Evolutionary conservation across 768 basidiomycete species (phyloP), one percentile per base, ranked within the genome.

Genomic region (Naganishia onofrii): DNA sequence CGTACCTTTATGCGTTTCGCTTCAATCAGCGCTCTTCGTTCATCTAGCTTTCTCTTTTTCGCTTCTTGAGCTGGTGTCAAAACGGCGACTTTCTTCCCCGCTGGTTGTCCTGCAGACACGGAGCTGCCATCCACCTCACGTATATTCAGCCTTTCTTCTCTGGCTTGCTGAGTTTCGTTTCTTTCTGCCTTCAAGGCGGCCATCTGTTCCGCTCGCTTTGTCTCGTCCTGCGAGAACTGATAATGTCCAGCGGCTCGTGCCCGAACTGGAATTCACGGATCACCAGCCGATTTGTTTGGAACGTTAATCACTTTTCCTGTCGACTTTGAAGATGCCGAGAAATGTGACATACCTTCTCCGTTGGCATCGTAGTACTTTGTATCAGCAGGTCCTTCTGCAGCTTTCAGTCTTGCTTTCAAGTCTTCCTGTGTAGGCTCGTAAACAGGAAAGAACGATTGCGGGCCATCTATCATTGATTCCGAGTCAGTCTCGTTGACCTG

Each of bases 191-290:
- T 86, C 15, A 98, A 82, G 67, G 90, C 90, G 68, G 91, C 91
- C 92, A 94, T 91, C 79, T 97, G 89, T 60, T 83, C 82, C 72
- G 82, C 83, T 52, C 96, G 84, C 32, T 86, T 87, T 73, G 90
- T 90, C 76, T 93, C 91, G 74, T 96, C 92, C 2, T 79, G 85
- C 15, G 92, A 91, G 81, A 98, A 94, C 78, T 91, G 90, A 80
- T 95, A 96, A 81, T 90, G 92, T 0, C 87, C 93, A 0, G 95
- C 94, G 53, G 91, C 96, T 79, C 89, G 89, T 15, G 90, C 87
- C 19, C 96, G 90, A 23, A 90, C 88, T 74, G 28, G 21, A 32
- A 42, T 42, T 2, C 42, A 42, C 7, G 42, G 9, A 17, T 17
- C 7, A 44, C n/a, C n/a, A 34, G 21, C 44, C 42, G 13, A 48